These are phyloP conservation scores for Salix suchowensis DNA, from an alignment of 345 rosid species.

Conservation along the genomic window DNA sequence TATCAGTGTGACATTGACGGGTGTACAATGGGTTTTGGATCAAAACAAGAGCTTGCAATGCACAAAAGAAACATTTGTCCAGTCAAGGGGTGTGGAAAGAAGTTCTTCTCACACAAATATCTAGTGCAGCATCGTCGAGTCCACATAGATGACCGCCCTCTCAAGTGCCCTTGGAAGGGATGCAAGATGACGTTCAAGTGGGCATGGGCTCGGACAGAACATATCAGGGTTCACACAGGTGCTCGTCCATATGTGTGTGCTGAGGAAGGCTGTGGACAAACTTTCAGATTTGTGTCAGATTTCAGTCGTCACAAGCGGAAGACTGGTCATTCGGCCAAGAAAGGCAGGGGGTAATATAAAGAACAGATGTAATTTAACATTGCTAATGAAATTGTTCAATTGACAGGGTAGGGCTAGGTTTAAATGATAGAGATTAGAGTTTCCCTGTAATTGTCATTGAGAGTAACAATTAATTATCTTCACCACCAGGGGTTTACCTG, in stretches of 20 bases:
- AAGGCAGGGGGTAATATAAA: constrained; percentile 19
- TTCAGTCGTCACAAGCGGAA: constrained; percentile 94
- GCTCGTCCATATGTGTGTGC: constrained; percentile 82
- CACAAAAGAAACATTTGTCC: constrained; percentile 88
- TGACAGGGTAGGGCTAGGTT: constrained; percentile 28
- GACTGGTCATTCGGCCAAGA: constrained; percentile 85
- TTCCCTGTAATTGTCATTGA: constrained; percentile 29
- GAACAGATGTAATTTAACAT: constrained; percentile 22
- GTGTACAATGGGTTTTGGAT: constrained; percentile 73
- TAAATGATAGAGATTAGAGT: constrained; percentile 20
- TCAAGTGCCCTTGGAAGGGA: constrained; percentile 98
- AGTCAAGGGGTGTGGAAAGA: constrained; percentile 87
- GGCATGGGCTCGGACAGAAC: constrained; percentile 99
- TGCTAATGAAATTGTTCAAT: constrained; percentile 36
- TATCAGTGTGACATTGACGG: constrained; percentile 86
- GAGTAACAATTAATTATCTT: constrained; percentile 17
- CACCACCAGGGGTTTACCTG: constrained; percentile 10
- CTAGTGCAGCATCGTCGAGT: constrained; percentile 90
- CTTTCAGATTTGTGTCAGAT: constrained; percentile 87
- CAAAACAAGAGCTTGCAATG: constrained; percentile 60
- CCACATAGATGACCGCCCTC: constrained; percentile 87
- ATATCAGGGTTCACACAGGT: constrained; percentile 95
- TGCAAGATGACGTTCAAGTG: constrained; percentile 97
- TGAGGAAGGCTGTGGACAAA: constrained; percentile 84
- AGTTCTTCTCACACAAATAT: constrained; percentile 91